Conservation (phyloP, 2,329 filamentous ascomycete species). For the Drechslerella dactyloides region DNA sequence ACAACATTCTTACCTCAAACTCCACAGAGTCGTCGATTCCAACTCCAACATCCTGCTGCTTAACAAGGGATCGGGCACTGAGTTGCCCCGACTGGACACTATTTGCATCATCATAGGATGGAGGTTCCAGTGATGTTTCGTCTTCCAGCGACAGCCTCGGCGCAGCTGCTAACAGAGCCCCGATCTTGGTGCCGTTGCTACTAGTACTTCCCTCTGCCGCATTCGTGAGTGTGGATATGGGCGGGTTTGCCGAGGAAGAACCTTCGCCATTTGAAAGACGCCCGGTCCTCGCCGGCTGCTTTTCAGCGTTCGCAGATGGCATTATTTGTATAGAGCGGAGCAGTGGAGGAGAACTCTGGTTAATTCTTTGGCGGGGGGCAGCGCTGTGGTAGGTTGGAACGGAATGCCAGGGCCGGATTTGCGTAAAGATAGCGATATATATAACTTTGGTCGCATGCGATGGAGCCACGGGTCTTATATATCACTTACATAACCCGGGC, state of each 20-base stretch:
- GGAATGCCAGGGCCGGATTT: no score
- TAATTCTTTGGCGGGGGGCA: no score
- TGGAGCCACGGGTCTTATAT: no score
- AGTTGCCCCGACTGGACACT: constrained; percentile 31
- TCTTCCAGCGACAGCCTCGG: constrained; percentile 25
- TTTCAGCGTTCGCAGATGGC: constrained; percentile 8
- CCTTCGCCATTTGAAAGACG: constrained; percentile 22
- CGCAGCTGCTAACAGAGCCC: constrained; percentile 24
- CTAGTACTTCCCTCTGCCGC: not conserved
- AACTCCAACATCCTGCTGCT: constrained; percentile 14
- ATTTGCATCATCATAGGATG: constrained; percentile 43
- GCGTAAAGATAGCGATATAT: no score
- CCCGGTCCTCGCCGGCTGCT: constrained; percentile 20
- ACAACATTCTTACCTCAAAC: constrained; percentile 34
- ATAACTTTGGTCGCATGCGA: no score
- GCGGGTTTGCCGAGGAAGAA: constrained; percentile 12
- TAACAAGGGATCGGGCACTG: not conserved
- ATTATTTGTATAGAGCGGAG: constrained; percentile 1
- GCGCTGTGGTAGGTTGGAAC: no score
- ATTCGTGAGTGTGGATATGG: not conserved
- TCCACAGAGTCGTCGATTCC: constrained; percentile 28
- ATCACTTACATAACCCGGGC: no score
- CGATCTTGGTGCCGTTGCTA: constrained; percentile 13
- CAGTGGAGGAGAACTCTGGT: no score
- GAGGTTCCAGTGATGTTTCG: constrained; percentile 14